Conservation (phyloP, 2,329 filamentous ascomycete species). For the Exophiala dermatitidis region DNA sequence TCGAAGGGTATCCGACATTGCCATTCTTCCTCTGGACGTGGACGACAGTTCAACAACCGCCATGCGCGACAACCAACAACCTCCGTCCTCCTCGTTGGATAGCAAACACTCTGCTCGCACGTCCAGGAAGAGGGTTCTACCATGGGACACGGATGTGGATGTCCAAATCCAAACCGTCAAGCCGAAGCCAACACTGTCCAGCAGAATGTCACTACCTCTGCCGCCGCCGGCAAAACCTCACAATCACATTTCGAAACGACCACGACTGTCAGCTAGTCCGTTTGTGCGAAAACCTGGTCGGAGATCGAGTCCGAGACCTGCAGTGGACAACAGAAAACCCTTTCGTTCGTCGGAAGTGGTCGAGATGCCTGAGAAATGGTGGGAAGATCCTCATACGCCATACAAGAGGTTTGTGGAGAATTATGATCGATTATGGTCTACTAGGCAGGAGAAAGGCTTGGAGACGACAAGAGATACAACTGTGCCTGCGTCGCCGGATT, state of each 20-base stretch:
- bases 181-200: background rate
- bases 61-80: too few species aligned
- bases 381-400: background rate
- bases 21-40: background rate
- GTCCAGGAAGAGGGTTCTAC: background rate
- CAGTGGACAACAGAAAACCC: background rate
- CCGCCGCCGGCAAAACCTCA: background rate
- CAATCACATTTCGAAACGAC: background rate
- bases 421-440: background rate
- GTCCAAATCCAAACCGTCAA: background rate
- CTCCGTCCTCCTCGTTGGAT: background rate
- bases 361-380: background rate
- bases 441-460: too few species aligned
- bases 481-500: too few species aligned
- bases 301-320: background rate
- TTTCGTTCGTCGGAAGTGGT: background rate
- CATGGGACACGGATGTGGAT: background rate
- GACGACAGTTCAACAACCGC: background rate
- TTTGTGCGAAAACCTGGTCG: background rate
- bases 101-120: background rate
- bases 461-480: background rate
- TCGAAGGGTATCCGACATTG: constrained; percentile 1
- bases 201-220: background rate
- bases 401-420: constrained; percentile 2
- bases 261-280: background rate